Evolutionary conservation across 306 rosid genomes (phyloP).

Genomic region (Acacia crassicarpa): DNA sequence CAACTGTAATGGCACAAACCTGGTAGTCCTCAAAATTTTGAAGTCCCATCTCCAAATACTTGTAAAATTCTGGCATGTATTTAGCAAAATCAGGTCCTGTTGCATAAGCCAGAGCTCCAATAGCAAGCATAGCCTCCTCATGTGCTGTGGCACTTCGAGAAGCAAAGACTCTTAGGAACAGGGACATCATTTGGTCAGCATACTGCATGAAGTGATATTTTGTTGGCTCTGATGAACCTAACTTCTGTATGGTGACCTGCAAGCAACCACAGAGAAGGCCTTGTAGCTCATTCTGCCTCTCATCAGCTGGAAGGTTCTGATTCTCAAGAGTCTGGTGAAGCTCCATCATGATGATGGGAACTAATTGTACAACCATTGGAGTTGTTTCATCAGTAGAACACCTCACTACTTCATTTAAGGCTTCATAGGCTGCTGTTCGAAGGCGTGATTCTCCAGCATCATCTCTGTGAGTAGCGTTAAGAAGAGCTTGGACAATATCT

Average conservation of each 20-base stretch:
- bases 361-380: constrained; percentile 73
- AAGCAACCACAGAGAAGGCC: constrained; percentile 98
- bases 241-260: constrained; percentile 91
- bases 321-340: constrained; percentile 82
- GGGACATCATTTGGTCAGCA: constrained; percentile 88
- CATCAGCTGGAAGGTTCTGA: constrained; percentile 70
- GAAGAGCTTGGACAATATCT: constrained; percentile 78
- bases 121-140: constrained; percentile 98
- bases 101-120: constrained; percentile 94
- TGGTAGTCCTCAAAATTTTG: constrained; percentile 97
- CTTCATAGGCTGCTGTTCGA: constrained; percentile 92
- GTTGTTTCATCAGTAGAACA: constrained; percentile 90
- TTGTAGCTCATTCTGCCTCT: constrained; percentile 85
- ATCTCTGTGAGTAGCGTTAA: constrained; percentile 77
- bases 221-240: constrained; percentile 78
- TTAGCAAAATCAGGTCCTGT: constrained; percentile 74
- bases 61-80: constrained; percentile 80
- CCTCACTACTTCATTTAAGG: constrained; percentile 91
- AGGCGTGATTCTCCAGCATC: constrained; percentile 93
- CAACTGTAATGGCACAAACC: constrained; percentile 94
- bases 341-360: constrained; percentile 78
- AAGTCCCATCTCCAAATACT: constrained; percentile 88
- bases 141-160: constrained; percentile 94
- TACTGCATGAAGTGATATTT: constrained; percentile 71
- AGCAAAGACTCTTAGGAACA: constrained; percentile 85